Conservation (phyloP, 768 basidiomycete species). For the Cystofilobasidium bisporidii region DNA sequence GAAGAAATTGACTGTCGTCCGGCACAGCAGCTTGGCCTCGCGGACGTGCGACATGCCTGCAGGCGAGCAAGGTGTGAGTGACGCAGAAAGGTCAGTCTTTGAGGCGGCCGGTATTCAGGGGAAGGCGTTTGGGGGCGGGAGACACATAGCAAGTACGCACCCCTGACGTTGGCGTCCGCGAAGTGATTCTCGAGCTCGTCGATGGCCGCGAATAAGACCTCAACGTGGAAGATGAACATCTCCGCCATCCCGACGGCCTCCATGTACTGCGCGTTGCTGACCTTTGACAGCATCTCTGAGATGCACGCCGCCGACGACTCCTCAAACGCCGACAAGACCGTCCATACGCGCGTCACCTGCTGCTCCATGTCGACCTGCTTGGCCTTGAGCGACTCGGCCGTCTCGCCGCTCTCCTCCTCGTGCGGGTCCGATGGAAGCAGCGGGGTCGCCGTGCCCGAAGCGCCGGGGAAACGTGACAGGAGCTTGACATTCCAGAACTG, state of each 20-base stretch:
- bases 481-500: constrained; percentile 98
- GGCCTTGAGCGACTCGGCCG: constrained; percentile 66
- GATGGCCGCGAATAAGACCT: constrained; percentile 91
- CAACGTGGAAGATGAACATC: constrained; percentile 95
- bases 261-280: constrained; percentile 90
- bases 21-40: constrained; percentile 95
- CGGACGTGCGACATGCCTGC: constrained; percentile 95
- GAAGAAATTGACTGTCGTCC: constrained; percentile 97
- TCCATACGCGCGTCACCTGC: constrained; percentile 98
- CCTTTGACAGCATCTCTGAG: constrained; percentile 94
- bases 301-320: constrained; percentile 99
- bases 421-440: constrained; percentile 31
- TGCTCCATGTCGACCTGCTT: constrained; percentile 92
- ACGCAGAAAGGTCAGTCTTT: background rate
- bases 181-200: constrained; percentile 93
- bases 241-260: constrained; percentile 98
- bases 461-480: constrained; percentile 34
- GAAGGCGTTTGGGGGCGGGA: background rate
- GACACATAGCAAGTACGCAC: constrained; percentile 45
- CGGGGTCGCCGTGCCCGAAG: constrained; percentile 40
- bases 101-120: no score
- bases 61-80: background rate
- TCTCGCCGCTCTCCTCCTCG: constrained; percentile 58
- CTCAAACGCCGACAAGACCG: constrained; percentile 93
- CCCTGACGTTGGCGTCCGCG: constrained; percentile 66